phyloP scores from a whole-genome alignment of 1,284 basidiomycete species.

The Caloboletus firmus region DNA sequence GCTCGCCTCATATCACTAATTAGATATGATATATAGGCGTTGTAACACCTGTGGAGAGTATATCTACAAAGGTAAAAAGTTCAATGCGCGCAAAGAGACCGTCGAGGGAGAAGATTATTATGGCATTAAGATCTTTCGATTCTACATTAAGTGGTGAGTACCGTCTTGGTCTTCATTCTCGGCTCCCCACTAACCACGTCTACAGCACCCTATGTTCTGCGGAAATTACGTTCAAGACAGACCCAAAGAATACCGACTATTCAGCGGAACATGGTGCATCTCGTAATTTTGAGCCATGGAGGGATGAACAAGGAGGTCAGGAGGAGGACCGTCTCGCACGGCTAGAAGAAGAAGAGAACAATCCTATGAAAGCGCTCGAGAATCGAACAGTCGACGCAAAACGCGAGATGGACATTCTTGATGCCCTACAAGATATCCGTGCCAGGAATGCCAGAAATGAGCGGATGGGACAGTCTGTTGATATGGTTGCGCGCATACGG shows the following conservation, averaged over 20 bases:
- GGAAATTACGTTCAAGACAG: constrained; percentile 99
- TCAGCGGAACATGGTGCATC: constrained; percentile 89
- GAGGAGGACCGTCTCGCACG: constrained; percentile 78
- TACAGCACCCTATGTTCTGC: constrained; percentile 87
- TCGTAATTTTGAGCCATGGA: constrained; percentile 92
- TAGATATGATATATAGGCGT: constrained; percentile 51
- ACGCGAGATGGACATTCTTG: constrained; percentile 97
- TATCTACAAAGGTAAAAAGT: constrained; percentile 98
- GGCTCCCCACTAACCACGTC: constrained; percentile 2
- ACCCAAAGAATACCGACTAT: constrained; percentile 98
- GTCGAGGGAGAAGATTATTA: constrained; percentile 97
- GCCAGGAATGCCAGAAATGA: constrained; percentile 92
- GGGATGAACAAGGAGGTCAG: constrained; percentile 71
- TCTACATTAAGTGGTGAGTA: constrained; percentile 79
- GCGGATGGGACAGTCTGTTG: constrained; percentile 66
- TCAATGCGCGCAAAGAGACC: constrained; percentile 98
- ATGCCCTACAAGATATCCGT: constrained; percentile 93
- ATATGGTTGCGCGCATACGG: constrained; percentile 56
- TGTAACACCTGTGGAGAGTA: constrained; percentile 97
- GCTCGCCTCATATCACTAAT: neutral
- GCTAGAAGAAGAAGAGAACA: constrained; percentile 85
- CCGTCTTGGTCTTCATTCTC: neutral
- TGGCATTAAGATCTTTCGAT: constrained; percentile 93
- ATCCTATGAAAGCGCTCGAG: constrained; percentile 97
- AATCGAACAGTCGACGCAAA: constrained; percentile 89